Evolutionary conservation across 2,329 filamentous ascomycete species (phyloP).

Genomic region (Penicillium sp.): DNA sequence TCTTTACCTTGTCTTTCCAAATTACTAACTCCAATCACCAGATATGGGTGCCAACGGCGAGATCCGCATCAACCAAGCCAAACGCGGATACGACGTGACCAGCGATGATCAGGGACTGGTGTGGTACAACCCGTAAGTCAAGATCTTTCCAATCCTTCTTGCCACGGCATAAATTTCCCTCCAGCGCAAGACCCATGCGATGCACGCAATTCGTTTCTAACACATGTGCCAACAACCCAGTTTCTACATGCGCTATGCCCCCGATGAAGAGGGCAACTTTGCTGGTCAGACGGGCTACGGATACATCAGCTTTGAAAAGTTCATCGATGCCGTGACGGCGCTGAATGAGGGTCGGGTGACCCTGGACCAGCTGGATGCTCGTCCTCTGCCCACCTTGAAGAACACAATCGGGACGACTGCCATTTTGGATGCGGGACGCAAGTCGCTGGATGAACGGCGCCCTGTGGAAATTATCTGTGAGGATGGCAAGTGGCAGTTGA

Average conservation of each 20-base stretch:
- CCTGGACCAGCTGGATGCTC: constrained; percentile 69
- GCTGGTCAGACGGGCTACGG: constrained; percentile 86
- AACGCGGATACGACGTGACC: constrained; percentile 91
- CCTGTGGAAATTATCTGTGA: constrained; percentile 62
- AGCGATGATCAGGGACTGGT: constrained; percentile 66
- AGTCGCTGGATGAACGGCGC: constrained; percentile 75
- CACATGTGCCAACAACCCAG: constrained; percentile 21
- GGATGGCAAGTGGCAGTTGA: constrained; percentile 57
- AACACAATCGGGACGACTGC: constrained; percentile 91
- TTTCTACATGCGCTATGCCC: constrained; percentile 91
- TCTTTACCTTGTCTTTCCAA: too few species aligned
- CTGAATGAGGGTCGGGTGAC: constrained; percentile 69
- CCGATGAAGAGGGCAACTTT: constrained; percentile 93
- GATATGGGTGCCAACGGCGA: constrained; percentile 77
- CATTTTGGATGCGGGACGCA: constrained; percentile 79
- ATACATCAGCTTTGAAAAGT: constrained; percentile 93
- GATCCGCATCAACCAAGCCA: constrained; percentile 85
- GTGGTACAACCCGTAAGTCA: constrained; percentile 74
- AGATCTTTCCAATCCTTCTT: too few species aligned
- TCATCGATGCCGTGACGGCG: constrained; percentile 76
- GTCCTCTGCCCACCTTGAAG: constrained; percentile 74
- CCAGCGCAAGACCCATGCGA: too few species aligned
- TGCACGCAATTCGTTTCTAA: too few species aligned
- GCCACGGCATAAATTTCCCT: neutral
- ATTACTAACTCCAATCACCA: constrained; percentile 8